Conservation (phyloP, 495 filamentous ascomycete genomes). For the Daldinia vernicosa region DNA sequence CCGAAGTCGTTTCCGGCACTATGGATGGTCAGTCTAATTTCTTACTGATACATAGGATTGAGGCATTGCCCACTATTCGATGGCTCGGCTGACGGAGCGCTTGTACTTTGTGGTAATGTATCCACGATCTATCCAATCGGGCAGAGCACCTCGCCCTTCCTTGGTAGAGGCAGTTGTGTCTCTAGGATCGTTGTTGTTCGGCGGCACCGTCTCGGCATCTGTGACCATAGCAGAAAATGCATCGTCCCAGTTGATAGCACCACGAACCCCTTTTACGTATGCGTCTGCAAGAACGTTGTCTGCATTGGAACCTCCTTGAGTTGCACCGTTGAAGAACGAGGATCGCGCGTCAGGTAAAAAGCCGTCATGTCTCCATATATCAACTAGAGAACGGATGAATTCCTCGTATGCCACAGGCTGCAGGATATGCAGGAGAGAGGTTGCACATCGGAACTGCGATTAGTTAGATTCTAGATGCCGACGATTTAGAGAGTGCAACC, state of each 20-base stretch:
- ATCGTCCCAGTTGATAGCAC: constrained; percentile 72
- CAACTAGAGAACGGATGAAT: constrained; percentile 73
- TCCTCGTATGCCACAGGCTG: constrained; percentile 71
- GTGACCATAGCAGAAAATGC: constrained; percentile 75
- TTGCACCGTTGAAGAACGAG: constrained; percentile 74
- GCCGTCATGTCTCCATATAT: constrained; percentile 74
- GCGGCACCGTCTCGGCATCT: constrained; percentile 70
- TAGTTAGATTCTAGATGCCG: neutral
- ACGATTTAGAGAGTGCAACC: neutral
- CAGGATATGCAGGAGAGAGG: constrained; percentile 70
- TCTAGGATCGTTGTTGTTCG: constrained; percentile 67
- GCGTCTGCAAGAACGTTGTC: constrained; percentile 81
- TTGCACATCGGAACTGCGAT: constrained; percentile 67
- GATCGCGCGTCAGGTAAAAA: constrained; percentile 72
- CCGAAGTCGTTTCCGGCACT: constrained; percentile 71
- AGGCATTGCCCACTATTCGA: constrained; percentile 64
- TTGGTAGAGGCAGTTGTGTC: constrained; percentile 71
- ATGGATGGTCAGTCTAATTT: constrained; percentile 1
- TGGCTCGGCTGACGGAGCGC: constrained; percentile 70
- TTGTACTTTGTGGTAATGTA: constrained; percentile 71
- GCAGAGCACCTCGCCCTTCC: constrained; percentile 74
- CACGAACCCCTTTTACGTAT: constrained; percentile 74
- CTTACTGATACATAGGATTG: neutral
- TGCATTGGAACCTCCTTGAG: constrained; percentile 76
- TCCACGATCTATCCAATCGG: constrained; percentile 71